phyloP scores from a whole-genome alignment of 2,329 filamentous ascomycete species.

The Dendryphion nanum region DNA sequence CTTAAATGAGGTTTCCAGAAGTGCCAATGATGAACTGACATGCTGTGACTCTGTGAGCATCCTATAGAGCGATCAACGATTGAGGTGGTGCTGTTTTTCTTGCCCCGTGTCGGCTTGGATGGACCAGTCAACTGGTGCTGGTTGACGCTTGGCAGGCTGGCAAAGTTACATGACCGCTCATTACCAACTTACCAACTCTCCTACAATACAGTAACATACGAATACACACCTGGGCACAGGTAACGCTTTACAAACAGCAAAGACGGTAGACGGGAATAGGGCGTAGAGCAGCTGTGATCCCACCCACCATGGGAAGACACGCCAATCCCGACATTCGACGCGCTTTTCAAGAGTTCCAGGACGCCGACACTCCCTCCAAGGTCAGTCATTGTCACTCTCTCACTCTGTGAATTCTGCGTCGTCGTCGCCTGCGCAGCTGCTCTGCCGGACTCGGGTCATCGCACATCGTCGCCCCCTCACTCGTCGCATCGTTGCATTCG shows the following conservation, averaged over 20 bases:
- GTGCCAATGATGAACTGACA: too few relatives aligned
- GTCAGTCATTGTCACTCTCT: slow-evolving; percentile 14
- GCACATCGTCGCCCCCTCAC: neutral
- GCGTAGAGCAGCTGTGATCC: too few relatives aligned
- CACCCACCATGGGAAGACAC: slow-evolving; percentile 28
- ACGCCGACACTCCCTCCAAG: slow-evolving; percentile 42
- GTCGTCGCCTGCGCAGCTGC: neutral
- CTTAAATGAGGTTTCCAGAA: too few relatives aligned
- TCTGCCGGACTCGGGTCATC: too few relatives aligned
- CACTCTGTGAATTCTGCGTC: neutral
- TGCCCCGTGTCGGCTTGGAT: too few relatives aligned
- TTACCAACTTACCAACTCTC: neutral
- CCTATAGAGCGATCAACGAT: too few relatives aligned
- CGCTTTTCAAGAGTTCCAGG: slow-evolving; percentile 42
- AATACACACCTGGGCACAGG: neutral
- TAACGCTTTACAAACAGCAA: too few relatives aligned
- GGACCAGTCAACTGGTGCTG: too few relatives aligned
- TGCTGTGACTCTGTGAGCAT: too few relatives aligned
- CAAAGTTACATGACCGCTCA: slow-evolving; percentile 6
- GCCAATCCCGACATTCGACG: slow-evolving; percentile 44
- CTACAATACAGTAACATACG: slow-evolving; percentile 17
- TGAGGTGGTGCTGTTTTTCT: too few relatives aligned
- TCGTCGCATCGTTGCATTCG: neutral
- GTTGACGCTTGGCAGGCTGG: too few relatives aligned
- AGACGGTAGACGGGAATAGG: too few relatives aligned